phyloP scores from a whole-genome alignment of 805 yeast species.

The Pichia cephalocereana region DNA sequence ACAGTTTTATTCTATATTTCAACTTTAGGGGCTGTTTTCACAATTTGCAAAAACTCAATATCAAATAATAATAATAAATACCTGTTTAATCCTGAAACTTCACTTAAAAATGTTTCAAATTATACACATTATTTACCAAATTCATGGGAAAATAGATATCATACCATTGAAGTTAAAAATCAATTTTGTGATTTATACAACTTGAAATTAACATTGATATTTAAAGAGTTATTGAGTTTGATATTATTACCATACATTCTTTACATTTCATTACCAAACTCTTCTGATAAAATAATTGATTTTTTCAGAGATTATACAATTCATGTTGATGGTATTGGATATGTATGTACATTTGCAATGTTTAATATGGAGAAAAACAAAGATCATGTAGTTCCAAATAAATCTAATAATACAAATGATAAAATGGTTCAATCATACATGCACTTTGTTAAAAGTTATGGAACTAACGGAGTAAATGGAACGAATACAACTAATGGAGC shows the following conservation, averaged over 20 bases:
- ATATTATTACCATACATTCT: conserved; percentile 82
- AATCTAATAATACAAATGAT: conserved; percentile 44
- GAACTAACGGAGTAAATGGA: conserved; percentile 14
- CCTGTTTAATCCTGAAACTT: conserved; percentile 90
- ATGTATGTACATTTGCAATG: conserved; percentile 91
- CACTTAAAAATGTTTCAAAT: conserved; percentile 69
- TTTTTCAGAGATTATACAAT: conserved; percentile 85
- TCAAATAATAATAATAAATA: conserved; percentile 37
- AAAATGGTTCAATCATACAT: conserved; percentile 90
- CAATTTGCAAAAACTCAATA: conserved; percentile 64
- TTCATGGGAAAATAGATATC: conserved; percentile 78
- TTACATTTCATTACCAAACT: conserved; percentile 71
- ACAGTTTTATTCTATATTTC: conserved; percentile 85
- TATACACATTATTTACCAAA: conserved; percentile 87
- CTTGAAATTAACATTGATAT: conserved; percentile 56
- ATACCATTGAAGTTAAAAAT: conserved; percentile 72
- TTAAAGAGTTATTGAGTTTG: conserved; percentile 75
- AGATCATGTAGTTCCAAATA: conserved; percentile 17
- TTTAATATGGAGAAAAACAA: conserved; percentile 63
- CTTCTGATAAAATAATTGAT: conserved; percentile 71
- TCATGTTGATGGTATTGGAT: conserved; percentile 90
- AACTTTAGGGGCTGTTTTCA: conserved; percentile 80
- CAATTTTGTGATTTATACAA: conserved; percentile 78
- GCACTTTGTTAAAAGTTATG: conserved; percentile 81
- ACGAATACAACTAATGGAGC: too few species aligned